Evolutionary conservation across 352 stramenopile species (phyloP).

Genomic region (Globisporangium polare): DNA sequence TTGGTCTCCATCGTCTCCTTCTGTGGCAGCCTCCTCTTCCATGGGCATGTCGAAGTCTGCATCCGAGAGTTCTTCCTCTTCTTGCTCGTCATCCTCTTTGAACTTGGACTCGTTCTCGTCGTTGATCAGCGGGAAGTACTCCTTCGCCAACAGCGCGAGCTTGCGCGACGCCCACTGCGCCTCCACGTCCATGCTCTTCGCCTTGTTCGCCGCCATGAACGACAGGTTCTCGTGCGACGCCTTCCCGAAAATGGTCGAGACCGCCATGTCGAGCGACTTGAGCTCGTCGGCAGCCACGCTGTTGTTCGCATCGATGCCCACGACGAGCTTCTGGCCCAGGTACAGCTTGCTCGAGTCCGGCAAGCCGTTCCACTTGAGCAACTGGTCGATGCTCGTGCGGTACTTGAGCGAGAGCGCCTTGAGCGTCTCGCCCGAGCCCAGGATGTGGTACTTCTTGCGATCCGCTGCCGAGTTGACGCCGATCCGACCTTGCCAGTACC

Average conservation of each 20-base stretch:
- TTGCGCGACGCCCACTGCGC: slow-evolving; percentile 52
- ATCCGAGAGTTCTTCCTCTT: slow-evolving; percentile 22
- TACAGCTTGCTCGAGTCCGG: slow-evolving; percentile 69
- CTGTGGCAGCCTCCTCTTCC: background rate
- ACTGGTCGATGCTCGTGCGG: slow-evolving; percentile 59
- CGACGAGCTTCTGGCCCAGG: slow-evolving; percentile 70
- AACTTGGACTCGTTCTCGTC: slow-evolving; percentile 21
- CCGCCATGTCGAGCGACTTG: slow-evolving; percentile 44
- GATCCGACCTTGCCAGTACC: slow-evolving; percentile 63
- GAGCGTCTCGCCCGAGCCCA: slow-evolving; percentile 63
- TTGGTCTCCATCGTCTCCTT: slow-evolving; percentile 3
- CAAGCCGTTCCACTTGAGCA: slow-evolving; percentile 70
- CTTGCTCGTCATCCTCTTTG: slow-evolving; percentile 7
- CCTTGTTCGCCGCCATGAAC: slow-evolving; percentile 59
- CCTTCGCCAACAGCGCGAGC: slow-evolving; percentile 53
- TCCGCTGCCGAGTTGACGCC: slow-evolving; percentile 28
- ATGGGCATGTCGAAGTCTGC: slow-evolving; percentile 31
- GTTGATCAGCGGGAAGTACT: slow-evolving; percentile 52
- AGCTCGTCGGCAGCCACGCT: slow-evolving; percentile 47
- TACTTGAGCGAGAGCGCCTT: slow-evolving; percentile 75
- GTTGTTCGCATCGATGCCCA: slow-evolving; percentile 44
- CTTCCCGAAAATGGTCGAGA: slow-evolving; percentile 51
- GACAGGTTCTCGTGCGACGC: slow-evolving; percentile 58
- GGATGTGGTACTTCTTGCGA: slow-evolving; percentile 69
- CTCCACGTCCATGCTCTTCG: slow-evolving; percentile 47